These are phyloP conservation scores for Globisporangium mamillatum DNA, from an alignment of 352 stramenopile species.

Conservation along the genomic window DNA sequence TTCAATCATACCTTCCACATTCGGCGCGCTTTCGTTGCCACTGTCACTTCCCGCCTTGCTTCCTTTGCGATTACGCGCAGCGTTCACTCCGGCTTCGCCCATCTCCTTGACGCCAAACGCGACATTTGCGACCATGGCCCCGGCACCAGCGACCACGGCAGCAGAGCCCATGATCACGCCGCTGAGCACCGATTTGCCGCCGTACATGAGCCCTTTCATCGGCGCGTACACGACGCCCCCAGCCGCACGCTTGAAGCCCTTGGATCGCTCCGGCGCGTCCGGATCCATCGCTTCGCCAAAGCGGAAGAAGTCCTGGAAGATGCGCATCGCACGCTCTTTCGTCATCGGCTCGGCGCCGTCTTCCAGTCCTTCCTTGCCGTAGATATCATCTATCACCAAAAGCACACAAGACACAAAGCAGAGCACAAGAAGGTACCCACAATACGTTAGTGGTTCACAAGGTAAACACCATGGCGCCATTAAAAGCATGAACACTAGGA, in stretches of 20 bases:
- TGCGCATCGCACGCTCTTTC: conserved; percentile 74
- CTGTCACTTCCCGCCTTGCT: conserved; percentile 50
- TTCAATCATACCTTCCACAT: conserved; percentile 14
- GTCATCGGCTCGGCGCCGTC: conserved; percentile 83
- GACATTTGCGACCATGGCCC: conserved; percentile 81
- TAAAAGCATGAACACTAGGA: background rate
- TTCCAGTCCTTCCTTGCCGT: conserved; percentile 90
- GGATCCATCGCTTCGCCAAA: conserved; percentile 84
- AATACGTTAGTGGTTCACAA: background rate
- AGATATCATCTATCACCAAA: conserved; percentile 80
- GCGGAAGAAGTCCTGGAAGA: conserved; percentile 87
- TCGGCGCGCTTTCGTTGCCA: conserved; percentile 14
- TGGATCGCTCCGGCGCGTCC: conserved; percentile 69
- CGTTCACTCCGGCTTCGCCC: conserved; percentile 79
- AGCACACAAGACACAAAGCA: background rate
- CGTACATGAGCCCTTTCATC: conserved; percentile 78
- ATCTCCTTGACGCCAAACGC: conserved; percentile 86
- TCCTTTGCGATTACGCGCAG: conserved; percentile 54
- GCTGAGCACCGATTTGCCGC: conserved; percentile 77
- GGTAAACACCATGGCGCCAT: background rate
- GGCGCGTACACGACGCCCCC: conserved; percentile 81
- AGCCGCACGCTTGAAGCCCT: conserved; percentile 74
- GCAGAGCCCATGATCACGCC: conserved; percentile 85
- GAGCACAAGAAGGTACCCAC: too few relatives aligned
- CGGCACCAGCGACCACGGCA: conserved; percentile 67